These are phyloP conservation scores for Candida fluviatilis DNA, from an alignment of 805 yeast genomes.

Conservation along the genomic window DNA sequence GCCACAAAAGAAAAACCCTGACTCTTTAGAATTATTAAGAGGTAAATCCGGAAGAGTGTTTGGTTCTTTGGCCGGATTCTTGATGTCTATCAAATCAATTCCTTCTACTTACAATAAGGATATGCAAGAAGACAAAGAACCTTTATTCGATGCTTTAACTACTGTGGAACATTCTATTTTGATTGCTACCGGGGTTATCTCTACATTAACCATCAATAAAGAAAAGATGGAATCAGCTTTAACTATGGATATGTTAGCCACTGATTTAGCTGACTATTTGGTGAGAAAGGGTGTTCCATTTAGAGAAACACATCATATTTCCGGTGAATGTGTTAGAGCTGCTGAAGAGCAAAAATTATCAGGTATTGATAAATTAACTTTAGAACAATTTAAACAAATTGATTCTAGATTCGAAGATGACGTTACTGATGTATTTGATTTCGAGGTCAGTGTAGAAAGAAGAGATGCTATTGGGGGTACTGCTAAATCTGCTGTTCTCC, in stretches of 20 bases:
- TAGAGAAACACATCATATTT: constrained; percentile 98
- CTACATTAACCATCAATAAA: constrained; percentile 72
- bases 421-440: constrained; percentile 81
- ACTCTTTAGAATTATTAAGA: constrained; percentile 87
- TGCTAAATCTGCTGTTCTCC: constrained; percentile 81
- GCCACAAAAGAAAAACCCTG: constrained; percentile 99
- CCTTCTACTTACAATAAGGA: constrained; percentile 98
- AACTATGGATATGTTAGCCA: constrained; percentile 98
- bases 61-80: constrained; percentile 91
- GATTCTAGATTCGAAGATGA: constrained; percentile 79
- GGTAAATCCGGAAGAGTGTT: constrained; percentile 98
- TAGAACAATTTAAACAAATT: constrained; percentile 74
- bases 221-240: constrained; percentile 81
- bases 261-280: constrained; percentile 95
- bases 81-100: constrained; percentile 94
- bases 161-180: constrained; percentile 92
- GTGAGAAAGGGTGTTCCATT: constrained; percentile 98
- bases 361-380: constrained; percentile 81
- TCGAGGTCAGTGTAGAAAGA: constrained; percentile 93
- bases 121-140: constrained; percentile 98
- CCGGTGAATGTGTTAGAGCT: constrained; percentile 92
- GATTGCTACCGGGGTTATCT: constrained; percentile 94
- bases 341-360: constrained; percentile 76
- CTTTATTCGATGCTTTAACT: constrained; percentile 84
- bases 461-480: constrained; percentile 97